Base-by-base conservation (phyloP, 805 yeast species). In the Candida tibetensis region DNA sequence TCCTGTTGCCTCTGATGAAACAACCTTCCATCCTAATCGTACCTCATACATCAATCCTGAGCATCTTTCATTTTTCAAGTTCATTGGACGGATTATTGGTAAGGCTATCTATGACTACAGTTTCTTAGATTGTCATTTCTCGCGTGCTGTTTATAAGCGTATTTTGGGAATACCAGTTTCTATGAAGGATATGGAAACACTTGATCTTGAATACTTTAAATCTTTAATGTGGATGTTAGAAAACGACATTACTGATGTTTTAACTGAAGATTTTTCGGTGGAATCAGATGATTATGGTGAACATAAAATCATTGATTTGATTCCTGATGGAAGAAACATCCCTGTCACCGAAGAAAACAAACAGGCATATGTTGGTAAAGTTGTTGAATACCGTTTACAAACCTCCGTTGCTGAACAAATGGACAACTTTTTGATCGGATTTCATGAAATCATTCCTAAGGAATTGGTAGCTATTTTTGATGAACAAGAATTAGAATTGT, bases 161-260 rank as follows among this genome's bases (percentile, higher is more conserved):
- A 78, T 93, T 34, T 68, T 93, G 33, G 87, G 93, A 4, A 76
- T 81, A 41, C 72, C 83, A 1, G 96, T 90, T 7, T 77, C 95
- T 0, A 71, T 93, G 52, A 87, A 86, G 52, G 99, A 93, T 56
- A 84, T 93, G 88, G 98, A 93, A 57, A 84, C 90, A 0, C 70
- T 93, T 44, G 99, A 93, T 59, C 71, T 87, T 40, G 96, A 88
- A 45, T 93, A 93, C 57, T 89, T 84, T 66, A 91, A 90, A 60
- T 87, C 96, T 2, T 66, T 93, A 52, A 74, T 82, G 54, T 93
- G 99, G 99, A 93, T 93, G 85, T 66, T 93, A 38, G 96, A 91
- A 51, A 93, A 93, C 63, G 96, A 93, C 62, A 91, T 93, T 37
- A 91, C 98, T 0, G 98, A 90, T 60, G 82, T 93, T 27, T 86